A percentile compares a stretch with the other conserved stretches of the same genome.
These are phyloP conservation scores for Pythium insidiosum DNA, from an alignment of 352 stramenopile genomes.

Conservation along the genomic window DNA sequence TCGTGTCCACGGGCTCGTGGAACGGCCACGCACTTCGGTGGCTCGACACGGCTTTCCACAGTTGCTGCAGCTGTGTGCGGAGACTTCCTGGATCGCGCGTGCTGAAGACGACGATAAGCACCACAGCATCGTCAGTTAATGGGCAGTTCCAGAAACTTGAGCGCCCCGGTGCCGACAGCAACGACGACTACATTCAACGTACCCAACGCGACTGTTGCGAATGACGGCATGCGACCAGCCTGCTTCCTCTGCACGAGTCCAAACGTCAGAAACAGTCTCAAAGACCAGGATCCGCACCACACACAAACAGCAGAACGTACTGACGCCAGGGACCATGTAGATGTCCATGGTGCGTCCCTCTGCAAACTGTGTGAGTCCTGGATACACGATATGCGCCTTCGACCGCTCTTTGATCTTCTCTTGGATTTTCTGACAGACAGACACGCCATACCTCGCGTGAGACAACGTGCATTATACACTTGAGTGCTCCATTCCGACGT, in stretches of 20 bases:
- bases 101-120: constrained; percentile 10
- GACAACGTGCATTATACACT: too few relatives aligned
- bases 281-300: too few relatives aligned
- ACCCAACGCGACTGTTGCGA: constrained; percentile 82
- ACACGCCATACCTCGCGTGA: neutral
- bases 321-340: constrained; percentile 81
- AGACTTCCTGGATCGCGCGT: constrained; percentile 74
- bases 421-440: constrained; percentile 52
- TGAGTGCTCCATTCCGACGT: neutral
- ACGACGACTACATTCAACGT: too few relatives aligned
- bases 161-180: too few relatives aligned
- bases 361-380: constrained; percentile 59
- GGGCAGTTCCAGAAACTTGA: too few relatives aligned
- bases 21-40: constrained; percentile 97
- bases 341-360: constrained; percentile 82
- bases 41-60: constrained; percentile 89
- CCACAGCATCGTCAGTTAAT: neutral
- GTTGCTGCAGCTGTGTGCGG: constrained; percentile 77
- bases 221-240: constrained; percentile 81
- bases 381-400: constrained; percentile 62
- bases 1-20: constrained; percentile 94
- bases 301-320: too few relatives aligned
- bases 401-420: constrained; percentile 78
- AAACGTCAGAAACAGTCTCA: neutral
- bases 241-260: constrained; percentile 65